Conservation (phyloP, 2,329 filamentous ascomycete genomes). For the Fusarium sterilihyphosum region DNA sequence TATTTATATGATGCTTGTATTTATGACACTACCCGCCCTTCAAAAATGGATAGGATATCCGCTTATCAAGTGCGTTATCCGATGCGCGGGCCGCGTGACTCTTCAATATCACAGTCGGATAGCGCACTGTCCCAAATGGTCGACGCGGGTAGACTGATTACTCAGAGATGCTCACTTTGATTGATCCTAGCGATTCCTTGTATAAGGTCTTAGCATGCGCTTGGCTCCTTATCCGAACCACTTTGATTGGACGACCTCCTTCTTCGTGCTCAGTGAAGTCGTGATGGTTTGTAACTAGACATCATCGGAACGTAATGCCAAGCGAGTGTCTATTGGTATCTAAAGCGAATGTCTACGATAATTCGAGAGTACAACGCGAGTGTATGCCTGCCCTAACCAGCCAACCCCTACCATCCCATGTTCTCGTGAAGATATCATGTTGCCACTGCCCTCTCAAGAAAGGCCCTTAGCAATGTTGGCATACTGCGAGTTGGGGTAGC, state of each 20-base stretch:
- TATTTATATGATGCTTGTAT: neutral
- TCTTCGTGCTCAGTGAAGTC: too few species aligned
- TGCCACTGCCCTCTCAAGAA: neutral
- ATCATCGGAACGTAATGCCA: neutral
- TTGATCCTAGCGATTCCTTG: neutral
- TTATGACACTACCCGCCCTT: neutral
- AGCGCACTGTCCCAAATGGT: neutral
- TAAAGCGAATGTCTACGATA: neutral
- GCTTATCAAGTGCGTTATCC: neutral
- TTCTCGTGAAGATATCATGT: neutral
- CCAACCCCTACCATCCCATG: neutral
- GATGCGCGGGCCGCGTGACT: neutral
- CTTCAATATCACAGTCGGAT: neutral
- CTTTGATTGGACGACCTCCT: too few species aligned
- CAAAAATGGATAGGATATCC: neutral
- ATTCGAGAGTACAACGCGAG: too few species aligned
- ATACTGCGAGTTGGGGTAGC: constrained; percentile 63
- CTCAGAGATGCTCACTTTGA: neutral
- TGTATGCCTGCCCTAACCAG: too few species aligned
- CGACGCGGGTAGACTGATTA: neutral
- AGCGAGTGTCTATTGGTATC: neutral
- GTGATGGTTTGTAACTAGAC: neutral
- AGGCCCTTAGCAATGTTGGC: constrained; percentile 55
- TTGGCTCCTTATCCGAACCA: neutral
- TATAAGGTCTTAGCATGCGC: neutral